Evolutionary conservation across 208 protist genomes (phyloP).

Genomic region (Blastocrithidia nonstop): DNA sequence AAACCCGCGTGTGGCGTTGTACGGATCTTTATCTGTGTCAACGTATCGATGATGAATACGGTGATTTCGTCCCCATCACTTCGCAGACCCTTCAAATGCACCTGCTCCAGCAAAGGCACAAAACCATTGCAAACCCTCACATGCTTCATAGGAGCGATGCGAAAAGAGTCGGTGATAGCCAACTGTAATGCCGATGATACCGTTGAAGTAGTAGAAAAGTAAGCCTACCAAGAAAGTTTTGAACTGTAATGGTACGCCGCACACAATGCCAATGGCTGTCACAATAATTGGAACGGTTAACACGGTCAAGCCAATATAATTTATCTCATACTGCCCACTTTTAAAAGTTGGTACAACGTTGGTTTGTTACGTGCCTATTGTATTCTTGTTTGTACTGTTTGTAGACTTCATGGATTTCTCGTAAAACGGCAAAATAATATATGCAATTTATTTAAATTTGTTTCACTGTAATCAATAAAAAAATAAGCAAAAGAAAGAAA

Average conservation of each 20-base stretch:
- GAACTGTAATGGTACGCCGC: constrained; percentile 43
- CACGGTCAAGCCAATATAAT: constrained; percentile 58
- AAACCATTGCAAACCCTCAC: constrained; percentile 36
- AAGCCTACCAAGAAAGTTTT: constrained; percentile 51
- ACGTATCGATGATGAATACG: constrained; percentile 85
- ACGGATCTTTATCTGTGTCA: constrained; percentile 85
- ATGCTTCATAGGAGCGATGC: constrained; percentile 69
- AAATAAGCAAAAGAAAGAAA: constrained; percentile 2
- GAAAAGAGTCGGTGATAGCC: constrained; percentile 86
- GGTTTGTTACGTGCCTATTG: constrained; percentile 14
- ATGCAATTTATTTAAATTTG: not conserved
- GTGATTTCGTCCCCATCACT: constrained; percentile 84
- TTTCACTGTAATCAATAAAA: constrained; percentile 1
- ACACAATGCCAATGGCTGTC: constrained; percentile 8
- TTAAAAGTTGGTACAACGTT: constrained; percentile 34
- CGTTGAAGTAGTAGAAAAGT: constrained; percentile 70
- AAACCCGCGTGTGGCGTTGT: constrained; percentile 82
- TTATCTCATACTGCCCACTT: constrained; percentile 57
- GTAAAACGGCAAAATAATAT: not conserved
- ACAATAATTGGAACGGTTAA: constrained; percentile 29
- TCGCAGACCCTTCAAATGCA: constrained; percentile 82
- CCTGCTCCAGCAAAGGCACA: constrained; percentile 67
- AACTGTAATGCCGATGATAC: constrained; percentile 78
- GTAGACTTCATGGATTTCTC: not conserved
- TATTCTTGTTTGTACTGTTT: constrained; percentile 4